Base-by-base conservation (phyloP, 257 asterid species). In the Ehretia macrophylla region DNA sequence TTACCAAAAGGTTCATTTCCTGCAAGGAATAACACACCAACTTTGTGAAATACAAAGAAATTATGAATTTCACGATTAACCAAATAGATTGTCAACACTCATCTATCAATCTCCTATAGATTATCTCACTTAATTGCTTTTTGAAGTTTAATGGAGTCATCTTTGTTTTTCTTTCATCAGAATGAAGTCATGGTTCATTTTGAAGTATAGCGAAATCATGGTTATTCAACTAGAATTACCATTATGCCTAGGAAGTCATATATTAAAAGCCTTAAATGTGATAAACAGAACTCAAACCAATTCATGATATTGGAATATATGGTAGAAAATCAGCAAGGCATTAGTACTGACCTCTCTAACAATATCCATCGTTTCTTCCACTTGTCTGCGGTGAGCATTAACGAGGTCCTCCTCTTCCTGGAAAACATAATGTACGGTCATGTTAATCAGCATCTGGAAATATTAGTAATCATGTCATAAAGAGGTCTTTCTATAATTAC, bases 1-100 rank as follows among this genome's bases (percentile, higher is more conserved):
- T 88, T 48, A 86, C 97, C 76, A 93, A 76, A 58, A 93, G 90
- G 75, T 79, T 82, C 99, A 93, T 93, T 78, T 93, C 99, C 99
- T 93, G 81, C 59, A 64, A 62, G 39, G 55, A 46, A 11, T 46
- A 50, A 59, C 46, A 23, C 27, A 21, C 5, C 51, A 57, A 54
- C 56, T 19, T 12, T 17, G 22, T 17, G 22, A 8, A 49, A 49
- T 21, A 49, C 11, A 49, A 17, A 11, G 20, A 49, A 17, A 17
- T 49, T 18, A n/a, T 0, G 23, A 17, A 49, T 1, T 16, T n/a
- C 3, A 49, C 20, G 10, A 17, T 49, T 6, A 21, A 49, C 22
- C 12, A 49, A 49, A 49, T 46, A 47, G 18, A 5, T 27, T 3
- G 35, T 27, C 6, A 6, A 6, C 35, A 27, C 35, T 27, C 35